Base-by-base conservation (phyloP, 495 filamentous ascomycete species). In the Cairneyella variabilis region DNA sequence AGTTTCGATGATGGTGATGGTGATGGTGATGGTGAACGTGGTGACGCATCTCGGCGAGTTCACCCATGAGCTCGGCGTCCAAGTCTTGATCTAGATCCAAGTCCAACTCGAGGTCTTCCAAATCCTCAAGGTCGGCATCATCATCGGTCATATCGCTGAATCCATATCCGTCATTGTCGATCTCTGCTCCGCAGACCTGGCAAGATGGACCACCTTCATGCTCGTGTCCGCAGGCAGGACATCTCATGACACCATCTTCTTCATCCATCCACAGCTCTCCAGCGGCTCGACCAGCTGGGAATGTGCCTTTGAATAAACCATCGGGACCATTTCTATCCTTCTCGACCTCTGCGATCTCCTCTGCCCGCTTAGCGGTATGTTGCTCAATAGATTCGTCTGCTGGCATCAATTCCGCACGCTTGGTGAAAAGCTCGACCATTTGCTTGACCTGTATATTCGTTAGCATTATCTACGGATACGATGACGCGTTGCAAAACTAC, bases 231-330 rank as follows among this genome's bases (percentile, higher is more conserved):
- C 63, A 65, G 18, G 38, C 4, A 14, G 84, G 84, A 59, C 85
- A 89, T 46, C 84, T 74, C 25, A 78, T 63, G 11, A 88, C 78
- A 12, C 76, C 76, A 66, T 88, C 85, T 60, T 76, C 76, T 12
- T 75, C 61, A 59, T 88, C 85, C 27, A 70, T 62, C 20, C 85
- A 70, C 12, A 54, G 28, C n/a, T n/a, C n/a, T n/a, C n/a, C n/a
- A 14, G 21, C 26, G 32, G 2, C 11, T 3, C 10, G 37, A 1
- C 7, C 14, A 26, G 46, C 43, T 16, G 55, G 40, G 65, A 89
- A 89, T 43, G 70, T 73, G 14, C 84, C 85, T 41, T 78, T 79
- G 65, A 89, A 89, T n/a, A 89, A 66, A 22, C 84, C 84, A 14
- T 80, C 82, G 39, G 61, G 72, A 23, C 60, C 67, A 4, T 70